Conservation (phyloP, 208 protist species). For the Acanthamoeba triangularis region DNA sequence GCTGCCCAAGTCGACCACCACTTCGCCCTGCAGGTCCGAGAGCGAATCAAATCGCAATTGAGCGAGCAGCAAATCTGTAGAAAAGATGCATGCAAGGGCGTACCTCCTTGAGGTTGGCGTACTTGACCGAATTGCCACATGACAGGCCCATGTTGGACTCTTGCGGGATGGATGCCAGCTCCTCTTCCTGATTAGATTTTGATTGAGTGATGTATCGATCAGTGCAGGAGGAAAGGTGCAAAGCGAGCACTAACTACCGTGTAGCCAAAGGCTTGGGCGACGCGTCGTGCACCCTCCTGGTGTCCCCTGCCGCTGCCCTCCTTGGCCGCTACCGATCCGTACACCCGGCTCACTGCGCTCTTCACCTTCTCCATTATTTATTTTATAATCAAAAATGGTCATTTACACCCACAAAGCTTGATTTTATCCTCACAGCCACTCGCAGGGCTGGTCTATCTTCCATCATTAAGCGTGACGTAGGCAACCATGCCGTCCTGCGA, state of each 20-base stretch:
- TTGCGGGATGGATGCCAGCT: not conserved
- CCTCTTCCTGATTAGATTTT: not conserved
- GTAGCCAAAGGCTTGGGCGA: conserved; percentile 44
- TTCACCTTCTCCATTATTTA: not conserved
- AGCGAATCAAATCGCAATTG: not conserved
- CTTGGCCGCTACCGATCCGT: conserved; percentile 5
- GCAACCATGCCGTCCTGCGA: not conserved
- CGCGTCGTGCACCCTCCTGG: not conserved
- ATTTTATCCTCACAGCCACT: no score
- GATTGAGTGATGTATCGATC: not conserved
- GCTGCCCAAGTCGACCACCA: conserved; percentile 48
- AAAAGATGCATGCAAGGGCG: not conserved
- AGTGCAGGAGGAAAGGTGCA: not conserved
- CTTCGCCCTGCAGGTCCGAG: not conserved
- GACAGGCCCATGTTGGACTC: conserved; percentile 56
- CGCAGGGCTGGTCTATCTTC: no score
- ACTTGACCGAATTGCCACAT: conserved; percentile 64
- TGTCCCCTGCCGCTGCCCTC: conserved; percentile 19
- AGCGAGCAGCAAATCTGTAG: no score
- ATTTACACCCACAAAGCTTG: no score
- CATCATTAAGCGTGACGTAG: not conserved
- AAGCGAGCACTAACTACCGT: not conserved
- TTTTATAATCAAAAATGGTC: no score
- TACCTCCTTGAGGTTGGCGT: conserved; percentile 40
- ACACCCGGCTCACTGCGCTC: not conserved